phyloP scores from a whole-genome alignment of 2,329 filamentous ascomycete species.

The Alternaria triticimaculans region DNA sequence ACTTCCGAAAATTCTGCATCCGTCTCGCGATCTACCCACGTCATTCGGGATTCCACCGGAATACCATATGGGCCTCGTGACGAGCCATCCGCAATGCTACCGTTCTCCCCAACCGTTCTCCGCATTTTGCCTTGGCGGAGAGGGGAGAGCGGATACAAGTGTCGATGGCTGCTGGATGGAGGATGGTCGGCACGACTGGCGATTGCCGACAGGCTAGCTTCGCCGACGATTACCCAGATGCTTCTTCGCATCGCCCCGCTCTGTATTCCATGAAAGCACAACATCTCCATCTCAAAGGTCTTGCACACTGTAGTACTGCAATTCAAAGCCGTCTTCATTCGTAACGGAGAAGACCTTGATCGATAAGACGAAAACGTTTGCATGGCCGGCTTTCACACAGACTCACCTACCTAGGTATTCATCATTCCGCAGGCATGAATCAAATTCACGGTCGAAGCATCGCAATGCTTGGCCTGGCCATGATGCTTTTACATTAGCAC shows the following conservation, averaged over 20 bases:
- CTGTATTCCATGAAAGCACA: not conserved
- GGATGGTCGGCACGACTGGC: not conserved
- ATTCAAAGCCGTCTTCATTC: not conserved
- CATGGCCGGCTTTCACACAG: not conserved
- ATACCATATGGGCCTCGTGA: conserved; percentile 10
- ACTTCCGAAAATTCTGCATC: not conserved
- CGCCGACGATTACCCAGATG: not conserved
- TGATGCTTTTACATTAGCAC: not conserved
- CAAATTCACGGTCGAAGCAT: not conserved
- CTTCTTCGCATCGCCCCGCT: not conserved
- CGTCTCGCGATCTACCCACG: not conserved
- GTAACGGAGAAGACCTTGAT: not conserved
- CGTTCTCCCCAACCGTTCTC: conserved; percentile 19
- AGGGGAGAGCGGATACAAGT: conserved; percentile 14
- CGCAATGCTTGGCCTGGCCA: not conserved
- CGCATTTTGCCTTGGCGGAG: conserved; percentile 21
- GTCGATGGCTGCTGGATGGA: not conserved
- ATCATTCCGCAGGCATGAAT: too few species aligned
- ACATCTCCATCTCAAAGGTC: not conserved
- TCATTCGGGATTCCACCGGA: conserved; percentile 1
- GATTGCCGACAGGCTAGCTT: not conserved
- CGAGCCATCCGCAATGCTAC: conserved; percentile 13
- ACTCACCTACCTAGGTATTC: not conserved
- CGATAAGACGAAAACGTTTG: not conserved
- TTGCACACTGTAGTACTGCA: not conserved